Evolutionary conservation across 2,329 filamentous ascomycete genomes (phyloP), one percentile per base, ranked within the genome.

Genomic region (Paramyrothecium roridum): DNA sequence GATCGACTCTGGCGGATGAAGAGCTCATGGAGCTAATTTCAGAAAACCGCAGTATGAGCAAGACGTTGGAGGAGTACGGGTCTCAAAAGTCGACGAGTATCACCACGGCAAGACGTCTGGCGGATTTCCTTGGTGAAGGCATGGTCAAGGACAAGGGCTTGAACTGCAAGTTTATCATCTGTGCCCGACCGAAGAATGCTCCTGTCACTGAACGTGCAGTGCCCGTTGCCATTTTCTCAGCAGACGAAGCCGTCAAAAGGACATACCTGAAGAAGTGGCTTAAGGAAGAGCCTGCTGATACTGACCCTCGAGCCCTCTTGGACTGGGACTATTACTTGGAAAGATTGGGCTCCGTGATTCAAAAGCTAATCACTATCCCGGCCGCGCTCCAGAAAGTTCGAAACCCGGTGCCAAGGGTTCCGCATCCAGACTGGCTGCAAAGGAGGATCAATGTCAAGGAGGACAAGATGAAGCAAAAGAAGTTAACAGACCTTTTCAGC

Each of bases 101-200:
- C 70, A 99, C 95, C 2, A 99, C 95, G 0, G 95, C 95, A 12
- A 95, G 89, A 66, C 91, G 95, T 59, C 76, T 99, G 46, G 95
- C 95, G 37, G 95, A 99, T 67, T 99, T 99, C 69, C 70, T 99
- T 59, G 95, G 95, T 37, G 93, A 97, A 70, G 92, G 96, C 68
- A 99, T 99, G 96, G 87, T 97, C 65, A 99, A 99, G 69, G 96
- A 99, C 74, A 99, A 98, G 73, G 95, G 95, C 3, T 73, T 99
- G 63, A 99, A 99, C 77, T 99, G 95, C 86, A 98, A 98, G 74
- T 99, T 98, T 73, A 97, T 99, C 70, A 97, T 99, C 67, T 96
- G 93, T 52, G 83, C 91, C 16, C 85, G 83, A 59, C 95, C 95
- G 3, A 90, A 87, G 66, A 90, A 90, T 66, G 91, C 93, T 0